phyloP scores from a whole-genome alignment of 2,329 filamentous ascomycete genomes.

The Drechslerella stenobrocha region DNA sequence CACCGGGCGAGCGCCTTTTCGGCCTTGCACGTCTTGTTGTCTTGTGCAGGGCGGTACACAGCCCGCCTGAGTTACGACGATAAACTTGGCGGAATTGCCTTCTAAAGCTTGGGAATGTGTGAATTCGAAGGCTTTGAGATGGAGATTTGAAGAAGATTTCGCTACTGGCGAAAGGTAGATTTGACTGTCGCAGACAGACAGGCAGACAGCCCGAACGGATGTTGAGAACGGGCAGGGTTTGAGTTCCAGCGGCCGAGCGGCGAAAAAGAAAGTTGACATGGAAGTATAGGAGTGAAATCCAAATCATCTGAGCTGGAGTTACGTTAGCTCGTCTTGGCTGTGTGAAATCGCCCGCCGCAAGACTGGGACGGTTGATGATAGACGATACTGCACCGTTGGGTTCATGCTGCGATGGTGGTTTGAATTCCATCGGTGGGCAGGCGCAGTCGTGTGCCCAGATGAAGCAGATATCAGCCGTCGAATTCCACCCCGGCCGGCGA shows the following conservation, averaged over 20 bases:
- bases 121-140: not conserved
- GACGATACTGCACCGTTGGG: too few relatives aligned
- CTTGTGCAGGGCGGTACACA: constrained; percentile 3
- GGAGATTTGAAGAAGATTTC: too few relatives aligned
- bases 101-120: too few relatives aligned
- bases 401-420: not conserved
- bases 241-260: not conserved
- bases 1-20: too few relatives aligned
- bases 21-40: too few relatives aligned
- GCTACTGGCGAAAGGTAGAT: too few relatives aligned
- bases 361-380: not conserved
- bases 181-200: too few relatives aligned
- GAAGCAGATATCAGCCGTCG: too few relatives aligned
- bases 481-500: too few relatives aligned
- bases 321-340: constrained; percentile 14
- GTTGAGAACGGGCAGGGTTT: not conserved
- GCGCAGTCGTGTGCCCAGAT: not conserved
- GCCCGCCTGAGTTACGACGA: constrained; percentile 4
- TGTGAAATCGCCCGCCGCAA: not conserved
- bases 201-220: not conserved
- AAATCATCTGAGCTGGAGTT: constrained; percentile 24
- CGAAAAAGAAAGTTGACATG: too few relatives aligned
- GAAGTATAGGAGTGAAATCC: constrained; percentile 7
- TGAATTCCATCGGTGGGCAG: not conserved
- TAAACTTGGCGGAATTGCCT: not conserved